Evolutionary conservation across 768 basidiomycete genomes (phyloP).

Genomic region (Gymnopilus dilepis): DNA sequence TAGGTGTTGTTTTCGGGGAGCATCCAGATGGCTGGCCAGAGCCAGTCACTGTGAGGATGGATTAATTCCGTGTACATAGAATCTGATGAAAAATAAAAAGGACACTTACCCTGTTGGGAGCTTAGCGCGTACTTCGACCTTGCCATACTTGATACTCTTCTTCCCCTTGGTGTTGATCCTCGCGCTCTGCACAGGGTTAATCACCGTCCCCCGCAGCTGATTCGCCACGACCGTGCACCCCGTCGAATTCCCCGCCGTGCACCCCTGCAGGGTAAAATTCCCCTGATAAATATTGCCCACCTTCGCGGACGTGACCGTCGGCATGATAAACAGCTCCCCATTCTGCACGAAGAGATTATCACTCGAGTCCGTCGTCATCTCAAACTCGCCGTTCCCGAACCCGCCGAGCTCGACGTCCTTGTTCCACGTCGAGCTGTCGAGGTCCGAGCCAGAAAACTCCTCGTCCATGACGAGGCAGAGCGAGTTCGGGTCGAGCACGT

Average conservation of each 20-base stretch:
- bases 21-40: slow-evolving; percentile 82
- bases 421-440: slow-evolving; percentile 62
- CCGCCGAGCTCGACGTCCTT: slow-evolving; percentile 76
- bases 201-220: slow-evolving; percentile 46
- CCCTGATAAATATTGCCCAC: slow-evolving; percentile 60
- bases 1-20: slow-evolving; percentile 67
- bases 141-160: slow-evolving; percentile 60
- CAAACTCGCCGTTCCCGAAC: slow-evolving; percentile 82
- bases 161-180: slow-evolving; percentile 73
- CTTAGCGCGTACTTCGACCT: slow-evolving; percentile 66
- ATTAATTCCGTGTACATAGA: neutral
- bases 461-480: slow-evolving; percentile 75
- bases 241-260: slow-evolving; percentile 46
- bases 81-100: slow-evolving; percentile 44
- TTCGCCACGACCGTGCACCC: slow-evolving; percentile 49
- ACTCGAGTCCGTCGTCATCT: slow-evolving; percentile 69
- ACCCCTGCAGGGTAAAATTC: slow-evolving; percentile 70
- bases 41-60: slow-evolving; percentile 53
- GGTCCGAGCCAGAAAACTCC: slow-evolving; percentile 53
- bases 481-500: slow-evolving; percentile 45
- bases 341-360: slow-evolving; percentile 73
- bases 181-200: slow-evolving; percentile 81
- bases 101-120: slow-evolving; percentile 54
- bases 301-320: slow-evolving; percentile 74
- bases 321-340: slow-evolving; percentile 77